Evolutionary conservation across 352 stramenopile species (phyloP), one percentile per base, ranked within the genome.

Genomic region (Phytophthora nicotianae): DNA sequence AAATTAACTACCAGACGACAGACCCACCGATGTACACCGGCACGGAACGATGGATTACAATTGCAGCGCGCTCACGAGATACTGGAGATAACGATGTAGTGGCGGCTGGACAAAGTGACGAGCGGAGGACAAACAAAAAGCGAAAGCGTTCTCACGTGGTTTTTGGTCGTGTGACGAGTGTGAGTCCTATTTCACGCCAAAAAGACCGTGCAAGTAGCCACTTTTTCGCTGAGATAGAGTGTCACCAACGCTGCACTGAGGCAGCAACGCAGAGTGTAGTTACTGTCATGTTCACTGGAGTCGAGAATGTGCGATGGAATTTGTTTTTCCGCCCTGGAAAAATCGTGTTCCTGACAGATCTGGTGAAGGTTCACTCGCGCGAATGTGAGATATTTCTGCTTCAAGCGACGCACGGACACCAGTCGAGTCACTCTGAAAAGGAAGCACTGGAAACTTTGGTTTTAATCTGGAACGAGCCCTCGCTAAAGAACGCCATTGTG

Each of bases 171-270:
- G 68, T 93, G 35, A 51, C 56, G 13, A 73, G 65, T 21, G 67
- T 93, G 23, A 91, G 81, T 54, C 80, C 84, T 0, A 74, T 91
- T 20, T 74, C 83, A 5, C 62, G 66, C 13, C 77, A 86, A 54
- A 62, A 75, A 14, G 65, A 80, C 35, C 23, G 33, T 10, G 51
- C 41, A 0, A 79, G 50, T 21, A 76, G 70, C 19, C 80, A 93
- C 55, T 93, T 83, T 33, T 90, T 93, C 47, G 65, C 83, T 2
- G 81, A 93, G 50, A 66, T 93, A 11, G 81, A 89, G 24, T 19
- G 58, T 40, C 40, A 46, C 7, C 38, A 41, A 8, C 54, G n/a
- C 8, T 46, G 33, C 10, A 20, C 11, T 37, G 33, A 16, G 8
- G 48, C 38, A 13, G 27, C 24, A n/a, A 68, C 42, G 4, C 62